Conservation (phyloP, 2,329 filamentous ascomycete species). For the Ilyonectria sp. region DNA sequence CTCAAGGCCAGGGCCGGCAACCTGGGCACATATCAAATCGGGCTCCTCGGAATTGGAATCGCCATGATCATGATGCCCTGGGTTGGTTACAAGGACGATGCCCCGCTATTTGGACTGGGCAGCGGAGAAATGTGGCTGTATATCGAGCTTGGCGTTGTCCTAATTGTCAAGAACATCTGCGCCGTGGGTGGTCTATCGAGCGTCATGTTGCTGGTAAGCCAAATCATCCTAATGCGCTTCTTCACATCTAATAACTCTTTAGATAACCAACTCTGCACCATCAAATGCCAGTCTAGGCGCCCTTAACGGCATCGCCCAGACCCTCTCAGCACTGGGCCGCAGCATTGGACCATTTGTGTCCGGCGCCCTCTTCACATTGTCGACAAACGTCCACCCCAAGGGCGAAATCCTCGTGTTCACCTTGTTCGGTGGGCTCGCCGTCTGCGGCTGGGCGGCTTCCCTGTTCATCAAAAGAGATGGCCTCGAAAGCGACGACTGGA, state of each 20-base stretch:
- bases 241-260: constrained; percentile 4
- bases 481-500: constrained; percentile 72
- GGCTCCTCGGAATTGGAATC: constrained; percentile 84
- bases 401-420: constrained; percentile 91
- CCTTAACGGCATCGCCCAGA: constrained; percentile 94
- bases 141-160: constrained; percentile 81
- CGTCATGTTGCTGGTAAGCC: constrained; percentile 84
- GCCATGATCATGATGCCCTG: constrained; percentile 92
- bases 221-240: background rate
- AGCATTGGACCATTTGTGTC: constrained; percentile 91
- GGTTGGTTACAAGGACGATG: constrained; percentile 81
- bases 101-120: constrained; percentile 70
- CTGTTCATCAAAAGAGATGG: constrained; percentile 80
- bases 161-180: constrained; percentile 92
- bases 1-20: constrained; percentile 88
- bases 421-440: constrained; percentile 86
- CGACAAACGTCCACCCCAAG: constrained; percentile 80
- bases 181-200: constrained; percentile 92
- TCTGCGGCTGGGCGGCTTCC: constrained; percentile 85
- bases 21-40: constrained; percentile 84
- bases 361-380: constrained; percentile 87
- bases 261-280: constrained; percentile 95
- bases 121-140: constrained; percentile 81
- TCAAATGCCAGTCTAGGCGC: constrained; percentile 89
- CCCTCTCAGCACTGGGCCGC: constrained; percentile 89